A percentile compares a stretch with the other conserved stretches of the same genome.
Conservation (phyloP, 805 yeast genomes). For the Pichia eremophila region DNA sequence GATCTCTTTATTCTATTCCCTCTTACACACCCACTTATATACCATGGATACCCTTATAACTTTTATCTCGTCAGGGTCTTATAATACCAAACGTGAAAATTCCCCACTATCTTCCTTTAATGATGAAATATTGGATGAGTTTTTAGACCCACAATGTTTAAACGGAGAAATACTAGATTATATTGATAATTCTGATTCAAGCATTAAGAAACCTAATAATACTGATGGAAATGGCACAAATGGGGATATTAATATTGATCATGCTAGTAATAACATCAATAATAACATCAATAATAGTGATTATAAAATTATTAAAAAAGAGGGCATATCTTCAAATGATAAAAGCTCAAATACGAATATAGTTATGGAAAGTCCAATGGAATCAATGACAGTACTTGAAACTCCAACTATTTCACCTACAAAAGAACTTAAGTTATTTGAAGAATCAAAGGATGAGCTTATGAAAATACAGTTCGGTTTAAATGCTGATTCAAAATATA, state of each 20-base stretch:
- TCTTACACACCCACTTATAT: too few species aligned
- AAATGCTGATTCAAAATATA: conserved; percentile 11
- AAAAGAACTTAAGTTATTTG: conserved; percentile 28
- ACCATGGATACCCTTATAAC: conserved; percentile 6
- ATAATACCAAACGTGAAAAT: neutral
- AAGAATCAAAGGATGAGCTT: conserved; percentile 38
- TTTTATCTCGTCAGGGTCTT: neutral
- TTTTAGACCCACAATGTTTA: conserved; percentile 43
- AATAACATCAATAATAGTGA: neutral
- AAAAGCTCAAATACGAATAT: too few species aligned
- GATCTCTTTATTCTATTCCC: too few species aligned
- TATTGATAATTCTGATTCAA: neutral
- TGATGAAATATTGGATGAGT: conserved; percentile 48
- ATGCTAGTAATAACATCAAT: neutral
- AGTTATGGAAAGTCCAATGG: neutral
- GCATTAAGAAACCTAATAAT: too few species aligned
- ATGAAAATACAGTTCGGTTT: conserved; percentile 45
- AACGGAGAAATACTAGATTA: neutral
- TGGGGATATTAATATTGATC: too few species aligned
- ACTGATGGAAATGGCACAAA: too few species aligned
- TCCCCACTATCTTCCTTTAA: conserved; percentile 13
- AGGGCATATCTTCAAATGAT: too few species aligned
- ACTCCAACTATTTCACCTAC: conserved; percentile 4
- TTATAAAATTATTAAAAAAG: too few species aligned
- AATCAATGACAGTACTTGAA: neutral